These are phyloP conservation scores for Talaromyces sp. DNA, from an alignment of 2,329 filamentous ascomycete genomes.

Conservation along the genomic window DNA sequence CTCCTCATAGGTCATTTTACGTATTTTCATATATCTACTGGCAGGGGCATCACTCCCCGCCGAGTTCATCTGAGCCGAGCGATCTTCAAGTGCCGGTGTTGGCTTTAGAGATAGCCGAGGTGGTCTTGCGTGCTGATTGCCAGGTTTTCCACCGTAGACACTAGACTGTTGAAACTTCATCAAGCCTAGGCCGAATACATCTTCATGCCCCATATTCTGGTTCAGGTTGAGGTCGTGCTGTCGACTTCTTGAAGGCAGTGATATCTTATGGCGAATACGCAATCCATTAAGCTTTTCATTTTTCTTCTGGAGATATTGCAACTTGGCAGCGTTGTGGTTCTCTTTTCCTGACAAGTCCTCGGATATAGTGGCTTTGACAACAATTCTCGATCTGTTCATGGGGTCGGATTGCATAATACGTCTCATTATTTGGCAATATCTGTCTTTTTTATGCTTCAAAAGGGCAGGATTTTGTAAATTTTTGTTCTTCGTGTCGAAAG, in stretches of 20 bases:
- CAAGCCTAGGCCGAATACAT: background rate
- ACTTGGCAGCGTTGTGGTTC: background rate
- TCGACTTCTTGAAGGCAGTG: background rate
- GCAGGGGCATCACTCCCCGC: background rate
- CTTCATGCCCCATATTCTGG: background rate
- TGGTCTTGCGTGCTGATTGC: background rate
- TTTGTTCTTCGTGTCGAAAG: too few relatives aligned
- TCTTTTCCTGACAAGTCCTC: background rate
- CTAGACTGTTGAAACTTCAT: background rate
- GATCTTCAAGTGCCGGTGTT: background rate
- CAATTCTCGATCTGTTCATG: background rate
- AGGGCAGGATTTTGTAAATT: too few relatives aligned
- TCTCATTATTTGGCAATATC: background rate
- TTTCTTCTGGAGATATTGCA: background rate
- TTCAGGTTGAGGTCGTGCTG: background rate
- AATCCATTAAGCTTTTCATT: background rate
- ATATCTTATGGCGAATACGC: background rate
- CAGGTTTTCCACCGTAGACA: background rate
- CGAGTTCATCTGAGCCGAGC: background rate
- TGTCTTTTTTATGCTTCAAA: background rate
- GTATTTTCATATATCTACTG: background rate
- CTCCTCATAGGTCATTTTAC: background rate
- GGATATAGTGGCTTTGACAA: background rate
- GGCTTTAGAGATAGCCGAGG: background rate
- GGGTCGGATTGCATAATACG: background rate